These are phyloP conservation scores for Sordaria brevicollis DNA, from an alignment of 495 filamentous ascomycete species.

Conservation along the genomic window DNA sequence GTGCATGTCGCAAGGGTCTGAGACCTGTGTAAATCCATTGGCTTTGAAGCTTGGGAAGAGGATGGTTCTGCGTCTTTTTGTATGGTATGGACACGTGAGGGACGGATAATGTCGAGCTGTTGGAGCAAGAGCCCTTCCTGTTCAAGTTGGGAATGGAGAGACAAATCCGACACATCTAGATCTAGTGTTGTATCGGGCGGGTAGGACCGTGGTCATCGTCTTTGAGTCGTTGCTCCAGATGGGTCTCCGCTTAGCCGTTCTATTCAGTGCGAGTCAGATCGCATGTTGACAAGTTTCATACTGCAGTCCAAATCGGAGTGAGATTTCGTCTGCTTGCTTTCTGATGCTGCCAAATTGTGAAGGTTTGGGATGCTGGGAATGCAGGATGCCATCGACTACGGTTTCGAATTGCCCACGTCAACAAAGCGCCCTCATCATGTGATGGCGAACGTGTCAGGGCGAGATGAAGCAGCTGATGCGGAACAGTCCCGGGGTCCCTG, in stretches of 20 bases:
- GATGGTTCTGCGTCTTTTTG: background rate
- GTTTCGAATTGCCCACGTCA: background rate
- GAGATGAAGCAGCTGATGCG: background rate
- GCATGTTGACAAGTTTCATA: background rate
- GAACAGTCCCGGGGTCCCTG: background rate
- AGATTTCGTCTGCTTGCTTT: background rate
- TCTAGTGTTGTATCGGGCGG: background rate
- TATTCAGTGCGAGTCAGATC: background rate
- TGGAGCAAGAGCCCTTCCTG: background rate
- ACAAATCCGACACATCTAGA: background rate
- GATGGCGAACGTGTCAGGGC: background rate
- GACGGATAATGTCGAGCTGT: background rate
- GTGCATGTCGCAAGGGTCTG: constrained; percentile 12
- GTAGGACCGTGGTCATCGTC: background rate
- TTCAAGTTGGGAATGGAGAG: background rate
- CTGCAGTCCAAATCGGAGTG: background rate
- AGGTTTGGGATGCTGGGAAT: background rate
- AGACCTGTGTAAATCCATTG: background rate
- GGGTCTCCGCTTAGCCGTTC: background rate
- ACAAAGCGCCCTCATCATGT: background rate
- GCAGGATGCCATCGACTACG: background rate
- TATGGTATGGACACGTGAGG: background rate
- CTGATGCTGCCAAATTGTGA: background rate
- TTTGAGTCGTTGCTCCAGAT: background rate
- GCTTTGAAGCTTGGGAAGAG: background rate